Percentiles rank a stretch among this genome's conserved stretches.
Evolutionary conservation across 2,329 filamentous ascomycete species (phyloP).

Genomic region (Allantophomopsis lycopodina): DNA sequence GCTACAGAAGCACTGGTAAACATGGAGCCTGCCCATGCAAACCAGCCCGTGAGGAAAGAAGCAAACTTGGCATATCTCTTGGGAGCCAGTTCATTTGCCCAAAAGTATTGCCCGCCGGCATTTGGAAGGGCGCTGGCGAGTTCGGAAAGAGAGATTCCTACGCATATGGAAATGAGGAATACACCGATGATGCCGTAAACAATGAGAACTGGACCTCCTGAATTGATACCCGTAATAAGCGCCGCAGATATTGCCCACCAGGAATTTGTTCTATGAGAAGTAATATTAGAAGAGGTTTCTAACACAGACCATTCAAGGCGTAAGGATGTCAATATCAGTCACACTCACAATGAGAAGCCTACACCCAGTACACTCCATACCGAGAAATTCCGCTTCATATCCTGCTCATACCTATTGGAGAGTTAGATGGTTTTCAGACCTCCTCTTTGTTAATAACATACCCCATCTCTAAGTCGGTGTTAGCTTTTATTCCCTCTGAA

Average conservation of each 20-base stretch:
- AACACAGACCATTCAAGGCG: no score
- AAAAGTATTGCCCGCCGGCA: slow-evolving; percentile 29
- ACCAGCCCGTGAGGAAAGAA: slow-evolving; percentile 28
- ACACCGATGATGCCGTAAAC: slow-evolving; percentile 26
- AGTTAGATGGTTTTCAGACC: no score
- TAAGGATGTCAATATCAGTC: no score
- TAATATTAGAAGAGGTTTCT: no score
- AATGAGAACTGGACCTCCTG: slow-evolving; percentile 24
- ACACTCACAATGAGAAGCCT: slow-evolving; percentile 21
- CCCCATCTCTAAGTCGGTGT: slow-evolving; percentile 12
- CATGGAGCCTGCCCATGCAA: slow-evolving; percentile 37
- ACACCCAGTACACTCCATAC: slow-evolving; percentile 26
- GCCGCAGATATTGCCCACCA: slow-evolving; percentile 22
- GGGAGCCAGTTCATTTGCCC: slow-evolving; percentile 26
- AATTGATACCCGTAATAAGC: slow-evolving; percentile 23
- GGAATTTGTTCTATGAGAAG: slow-evolving; percentile 19
- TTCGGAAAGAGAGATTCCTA: slow-evolving; percentile 25
- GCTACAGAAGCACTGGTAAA: slow-evolving; percentile 38
- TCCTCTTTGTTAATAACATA: not conserved
- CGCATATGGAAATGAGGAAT: slow-evolving; percentile 24
- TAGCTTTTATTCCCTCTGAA: not conserved
- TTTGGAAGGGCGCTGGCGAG: slow-evolving; percentile 26
- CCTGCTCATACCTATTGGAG: slow-evolving; percentile 11
- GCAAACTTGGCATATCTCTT: slow-evolving; percentile 21
- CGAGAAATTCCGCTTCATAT: slow-evolving; percentile 25